Base-by-base conservation (phyloP, 805 yeast genomes). In the Kregervanrija fluxuum region DNA sequence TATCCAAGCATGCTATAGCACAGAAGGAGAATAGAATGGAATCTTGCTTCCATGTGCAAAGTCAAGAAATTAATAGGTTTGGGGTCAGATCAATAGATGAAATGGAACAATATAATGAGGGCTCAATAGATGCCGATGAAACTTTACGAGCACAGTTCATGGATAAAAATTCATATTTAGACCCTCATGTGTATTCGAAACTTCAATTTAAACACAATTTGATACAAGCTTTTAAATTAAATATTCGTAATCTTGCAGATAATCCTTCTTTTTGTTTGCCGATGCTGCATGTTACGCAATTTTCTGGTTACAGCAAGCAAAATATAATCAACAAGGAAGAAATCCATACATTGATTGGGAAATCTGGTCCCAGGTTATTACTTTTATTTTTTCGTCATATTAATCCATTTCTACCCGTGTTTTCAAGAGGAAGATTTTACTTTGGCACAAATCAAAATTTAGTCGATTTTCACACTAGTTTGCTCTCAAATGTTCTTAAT, bases 381-480 rank as follows among this genome's bases (percentile, higher is more conserved):
- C 45, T 42, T n/a, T 31, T 42, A 8, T 42, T 32, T 32, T 42
- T 42, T 28, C n/a, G 41, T 11, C 33, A 34, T 32, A 37, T 42
- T 31, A 42, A 37, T 33, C 45, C 45, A 11, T 42, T 37, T 31
- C 14, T 42, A 5, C 45, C 45, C 6, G 17, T 42, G 11, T 42
- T 42, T 33, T 42, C 45, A 15, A 32, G 41, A 17, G 36, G 41
- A 16, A 33, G 37, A 11, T 42, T 42, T 41, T 42, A 42, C n/a
- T 42, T 42, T 22, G 45, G 45, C 6, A 37, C 45, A 33, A 42
- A 42, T 37, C 45, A 42, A 33, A 42, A 36, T 31, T 22, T 42
- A 33, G 16, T 42, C n/a, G 45, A 42, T 16, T 42, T 42, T 15
- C 45, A 42, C 17, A 36, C 37, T 13, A 33, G 41, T 16, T 37